Evolutionary conservation across 1,284 basidiomycete species (phyloP).

Genomic region (Mycosarcoma mackinlayi): DNA sequence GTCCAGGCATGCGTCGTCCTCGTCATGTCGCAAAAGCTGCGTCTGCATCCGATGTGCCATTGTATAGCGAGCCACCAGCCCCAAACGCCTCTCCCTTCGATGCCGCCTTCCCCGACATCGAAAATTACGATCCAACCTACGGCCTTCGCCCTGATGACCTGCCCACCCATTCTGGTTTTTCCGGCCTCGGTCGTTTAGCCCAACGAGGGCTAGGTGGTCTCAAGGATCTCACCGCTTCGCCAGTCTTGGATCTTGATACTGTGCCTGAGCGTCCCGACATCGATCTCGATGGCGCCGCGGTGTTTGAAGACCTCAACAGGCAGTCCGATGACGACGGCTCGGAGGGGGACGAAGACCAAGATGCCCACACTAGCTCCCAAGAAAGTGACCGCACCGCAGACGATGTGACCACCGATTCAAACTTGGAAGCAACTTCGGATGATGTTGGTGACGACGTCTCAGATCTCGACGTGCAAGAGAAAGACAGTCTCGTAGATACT

Average conservation of each 20-base stretch:
- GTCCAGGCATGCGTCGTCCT: slow-evolving; percentile 14
- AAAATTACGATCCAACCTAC: slow-evolving; percentile 94
- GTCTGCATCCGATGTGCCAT: slow-evolving; percentile 33
- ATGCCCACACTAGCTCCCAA: slow-evolving; percentile 9
- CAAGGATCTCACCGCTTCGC: slow-evolving; percentile 36
- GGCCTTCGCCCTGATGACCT: slow-evolving; percentile 79
- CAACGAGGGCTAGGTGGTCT: slow-evolving; percentile 44
- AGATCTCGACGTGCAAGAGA: slow-evolving; percentile 38
- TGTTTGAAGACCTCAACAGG: slow-evolving; percentile 32
- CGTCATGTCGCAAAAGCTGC: slow-evolving; percentile 36
- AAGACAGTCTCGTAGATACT: slow-evolving; percentile 19
- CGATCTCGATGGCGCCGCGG: slow-evolving; percentile 30
- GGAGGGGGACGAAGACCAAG: slow-evolving; percentile 29
- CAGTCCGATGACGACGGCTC: slow-evolving; percentile 20
- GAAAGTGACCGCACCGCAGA: slow-evolving; percentile 17
- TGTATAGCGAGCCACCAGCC: slow-evolving; percentile 23
- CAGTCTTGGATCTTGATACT: slow-evolving; percentile 1
- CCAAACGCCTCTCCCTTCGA: slow-evolving; percentile 39
- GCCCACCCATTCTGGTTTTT: slow-evolving; percentile 75
- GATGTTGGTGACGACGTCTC: slow-evolving; percentile 38
- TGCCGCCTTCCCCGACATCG: slow-evolving; percentile 71
- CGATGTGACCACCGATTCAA: slow-evolving; percentile 29
- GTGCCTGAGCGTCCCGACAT: slow-evolving; percentile 6
- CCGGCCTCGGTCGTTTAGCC: slow-evolving; percentile 72
- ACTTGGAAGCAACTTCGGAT: slow-evolving; percentile 20